phyloP scores from a whole-genome alignment of 169 alveolate genomes.

The Cardiosporidium cionae region DNA sequence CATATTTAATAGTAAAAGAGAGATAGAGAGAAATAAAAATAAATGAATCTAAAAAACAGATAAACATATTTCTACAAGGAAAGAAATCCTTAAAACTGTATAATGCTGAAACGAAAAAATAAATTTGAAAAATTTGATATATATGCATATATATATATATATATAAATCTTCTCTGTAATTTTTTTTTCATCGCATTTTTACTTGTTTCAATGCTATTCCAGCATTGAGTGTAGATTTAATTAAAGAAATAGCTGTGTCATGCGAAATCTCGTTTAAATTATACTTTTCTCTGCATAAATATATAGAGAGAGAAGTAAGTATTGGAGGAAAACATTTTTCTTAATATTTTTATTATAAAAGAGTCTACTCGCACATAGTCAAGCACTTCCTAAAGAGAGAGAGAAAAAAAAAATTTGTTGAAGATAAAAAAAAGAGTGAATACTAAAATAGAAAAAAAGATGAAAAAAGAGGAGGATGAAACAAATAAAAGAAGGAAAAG shows the following conservation, averaged over 20 bases:
- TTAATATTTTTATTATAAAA: background rate
- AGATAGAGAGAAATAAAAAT: background rate
- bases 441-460: background rate
- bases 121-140: too few relatives aligned
- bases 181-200: too few relatives aligned
- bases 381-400: background rate
- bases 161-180: too few relatives aligned
- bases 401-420: background rate
- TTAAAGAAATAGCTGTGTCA: conserved; percentile 72
- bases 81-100: too few relatives aligned
- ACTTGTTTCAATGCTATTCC: too few relatives aligned
- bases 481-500: too few relatives aligned
- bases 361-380: background rate
- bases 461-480: background rate
- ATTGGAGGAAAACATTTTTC: background rate
- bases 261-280: conserved; percentile 81
- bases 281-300: conserved; percentile 56
- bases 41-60: background rate
- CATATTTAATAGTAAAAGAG: background rate
- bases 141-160: too few relatives aligned
- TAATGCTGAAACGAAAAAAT: too few relatives aligned
- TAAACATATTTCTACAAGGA: background rate
- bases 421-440: background rate
- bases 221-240: conserved; percentile 37
- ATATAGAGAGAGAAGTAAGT: background rate